Evolutionary conservation across 139 green algal genomes (phyloP).

Genomic region (Haematococcus lacustris): DNA sequence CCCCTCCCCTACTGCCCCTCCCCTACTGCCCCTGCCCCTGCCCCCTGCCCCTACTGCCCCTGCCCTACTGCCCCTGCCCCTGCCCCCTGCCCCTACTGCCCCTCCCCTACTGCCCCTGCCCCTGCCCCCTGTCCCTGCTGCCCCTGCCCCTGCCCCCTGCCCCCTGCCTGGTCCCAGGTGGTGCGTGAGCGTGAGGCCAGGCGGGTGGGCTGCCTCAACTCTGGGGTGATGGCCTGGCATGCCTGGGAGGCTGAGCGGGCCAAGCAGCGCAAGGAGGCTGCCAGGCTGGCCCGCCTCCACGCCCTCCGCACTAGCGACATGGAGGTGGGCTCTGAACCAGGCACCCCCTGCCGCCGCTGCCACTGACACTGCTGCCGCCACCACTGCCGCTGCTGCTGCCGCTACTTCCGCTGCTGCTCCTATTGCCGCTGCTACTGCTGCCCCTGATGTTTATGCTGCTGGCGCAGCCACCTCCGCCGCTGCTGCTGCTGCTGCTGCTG

Average conservation of each 20-base stretch:
- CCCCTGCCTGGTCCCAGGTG: too few relatives aligned
- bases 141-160: too few relatives aligned
- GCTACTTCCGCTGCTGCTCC: too few relatives aligned
- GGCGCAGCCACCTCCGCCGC: not conserved
- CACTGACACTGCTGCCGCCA: not conserved
- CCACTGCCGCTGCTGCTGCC: not conserved
- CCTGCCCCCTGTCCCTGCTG: too few relatives aligned
- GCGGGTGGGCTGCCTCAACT: not conserved
- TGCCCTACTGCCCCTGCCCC: too few relatives aligned
- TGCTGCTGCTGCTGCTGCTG: not conserved
- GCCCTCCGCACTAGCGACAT: slow-evolving; percentile 70
- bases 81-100: too few relatives aligned
- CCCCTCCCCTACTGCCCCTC: too few relatives aligned
- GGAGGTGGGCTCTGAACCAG: too few relatives aligned
- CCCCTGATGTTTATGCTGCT: not conserved
- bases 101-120: too few relatives aligned
- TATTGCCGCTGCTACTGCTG: not conserved
- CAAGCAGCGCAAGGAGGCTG: slow-evolving; percentile 28
- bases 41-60: too few relatives aligned
- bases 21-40: too few relatives aligned
- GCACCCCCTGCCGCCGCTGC: too few relatives aligned
- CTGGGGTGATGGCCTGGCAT: slow-evolving; percentile 22
- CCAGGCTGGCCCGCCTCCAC: slow-evolving; percentile 44
- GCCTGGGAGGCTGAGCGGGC: slow-evolving; percentile 9
- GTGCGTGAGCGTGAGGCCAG: not conserved